Evolutionary conservation across 176 grass and related monocot species (phyloP), one percentile per base, ranked within the genome.

Genomic region (Elaeis guineensis): DNA sequence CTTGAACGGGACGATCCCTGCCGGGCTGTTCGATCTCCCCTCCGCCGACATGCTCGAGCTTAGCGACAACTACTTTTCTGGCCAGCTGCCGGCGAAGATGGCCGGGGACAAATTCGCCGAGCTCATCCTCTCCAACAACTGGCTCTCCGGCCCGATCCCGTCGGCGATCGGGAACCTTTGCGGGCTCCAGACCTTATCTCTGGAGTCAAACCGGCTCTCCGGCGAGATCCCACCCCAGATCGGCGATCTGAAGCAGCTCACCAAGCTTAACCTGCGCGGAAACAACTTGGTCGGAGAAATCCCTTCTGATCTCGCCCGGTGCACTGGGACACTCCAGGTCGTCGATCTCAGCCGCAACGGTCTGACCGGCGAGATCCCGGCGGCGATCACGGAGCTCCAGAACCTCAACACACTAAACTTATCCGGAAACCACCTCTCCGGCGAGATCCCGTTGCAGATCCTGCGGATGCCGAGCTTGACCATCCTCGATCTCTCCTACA

Each of bases 401-500:
- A 83, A 80, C 24, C 81, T 98, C 3, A 83, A 85, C 79, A 85
- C 84, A 51, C 64, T 98, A 2, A 98, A 98, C 73, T 63, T 98
- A 54, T 98, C 93, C 1, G 15, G 78, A 52, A 98, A 98, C 73
- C 20, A 14, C 23, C 25, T 98, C 0, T 70, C 81, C 1, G 87
- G 84, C 16, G 65, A 77, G 59, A 85, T 97, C 2, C 92, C 92
- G 1, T 0, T 58, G 19, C 76, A 64, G 25, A 75, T 97, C 28
- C 57, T 65, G 65, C 74, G 78, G 58, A 91, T 97, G 92, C 81
- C 72, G 62, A 97, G 87, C 78, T 82, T 97, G 8, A 97, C 87
- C 3, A 80, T 78, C 51, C 75, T 88, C 1, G 92, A 97, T 62
- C 72, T 97, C 35, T 97, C 92, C 14, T 86, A 85, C 81, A 97